phyloP scores from a whole-genome alignment of 1,139 yeast species.

The Eremothecium coryli region DNA sequence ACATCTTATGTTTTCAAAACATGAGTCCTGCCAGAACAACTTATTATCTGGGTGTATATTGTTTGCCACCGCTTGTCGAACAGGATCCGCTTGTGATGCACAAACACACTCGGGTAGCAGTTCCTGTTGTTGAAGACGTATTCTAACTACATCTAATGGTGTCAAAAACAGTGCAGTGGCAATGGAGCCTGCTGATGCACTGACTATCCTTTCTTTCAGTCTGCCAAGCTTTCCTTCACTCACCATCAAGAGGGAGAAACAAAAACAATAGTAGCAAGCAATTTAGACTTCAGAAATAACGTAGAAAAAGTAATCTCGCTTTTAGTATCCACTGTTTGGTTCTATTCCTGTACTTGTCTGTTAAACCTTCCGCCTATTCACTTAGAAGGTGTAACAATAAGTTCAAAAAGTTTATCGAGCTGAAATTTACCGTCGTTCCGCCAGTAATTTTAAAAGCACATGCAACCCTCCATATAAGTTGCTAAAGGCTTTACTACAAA shows the following conservation, averaged over 20 bases:
- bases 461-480: no score
- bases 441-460: no score
- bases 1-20: constrained; percentile 26
- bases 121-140: constrained; percentile 84
- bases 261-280: no score
- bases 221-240: constrained; percentile 11
- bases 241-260: not conserved
- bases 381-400: no score
- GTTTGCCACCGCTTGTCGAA: constrained; percentile 20
- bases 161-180: constrained; percentile 79
- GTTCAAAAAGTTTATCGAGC: no score
- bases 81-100: constrained; percentile 13
- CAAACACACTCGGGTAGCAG: constrained; percentile 40
- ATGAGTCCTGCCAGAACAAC: constrained; percentile 36
- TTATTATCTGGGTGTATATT: constrained; percentile 16
- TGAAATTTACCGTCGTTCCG: no score
- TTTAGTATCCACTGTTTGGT: no score
- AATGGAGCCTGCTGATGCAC: constrained; percentile 89
- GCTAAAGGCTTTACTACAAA: no score
- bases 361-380: no score
- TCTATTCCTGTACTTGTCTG: no score
- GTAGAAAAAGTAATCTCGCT: no score
- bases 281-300: no score
- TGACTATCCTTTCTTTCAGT: constrained; percentile 53
- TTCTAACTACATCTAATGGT: constrained; percentile 89